Base-by-base conservation (phyloP, 2,329 filamentous ascomycete genomes). In the Fonsecaea pedrosoi region DNA sequence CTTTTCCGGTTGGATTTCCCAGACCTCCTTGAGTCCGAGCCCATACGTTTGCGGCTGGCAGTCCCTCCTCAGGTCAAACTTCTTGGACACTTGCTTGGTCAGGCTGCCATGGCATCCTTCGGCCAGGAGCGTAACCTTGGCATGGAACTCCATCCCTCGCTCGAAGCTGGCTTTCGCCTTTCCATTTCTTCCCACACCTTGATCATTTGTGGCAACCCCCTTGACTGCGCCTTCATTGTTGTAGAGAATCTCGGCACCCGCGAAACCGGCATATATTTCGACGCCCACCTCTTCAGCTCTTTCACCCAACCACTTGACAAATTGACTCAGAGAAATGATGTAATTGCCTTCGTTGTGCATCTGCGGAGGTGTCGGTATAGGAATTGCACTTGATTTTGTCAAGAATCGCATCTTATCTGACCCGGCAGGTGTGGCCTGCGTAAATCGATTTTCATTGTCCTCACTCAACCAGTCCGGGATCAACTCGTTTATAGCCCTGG, bases 261-360 rank as follows among this genome's bases (percentile, higher is more conserved):
- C 94, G 74, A 99, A 99, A 1, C 95, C 95, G 3, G 95, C 92
- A 74, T 98, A 99, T 12, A 99, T 87, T 80, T 99, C 95, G 34
- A 99, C 95, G 37, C 95, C 95, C 35, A 96, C 77, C 80, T 98
- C 95, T 80, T 99, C 95, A n/a, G 95, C 95, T 56, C 94, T 88
- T 78, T 98, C 95, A 57, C 92, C 94, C 2, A 99, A 84, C 95
- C 95, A 99, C 80, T 94, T 96, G 65, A 91, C 91, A 75, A 99
- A 90, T 79, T 98, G 92, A 79, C 96, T 98, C 75, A 99, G 82
- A 76, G 92, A 96, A 75, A 99, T 89, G 72, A 99, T 99, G 79
- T 96, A 98, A 81, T 99, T 99, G 72, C 95, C 95, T 75, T 96
- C 87, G 78, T 99, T 99, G 83, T 94, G 88, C 95, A 99, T 99